Evolutionary conservation across 139 green algal species (phyloP).

Genomic region (Penium margaritaceum): DNA sequence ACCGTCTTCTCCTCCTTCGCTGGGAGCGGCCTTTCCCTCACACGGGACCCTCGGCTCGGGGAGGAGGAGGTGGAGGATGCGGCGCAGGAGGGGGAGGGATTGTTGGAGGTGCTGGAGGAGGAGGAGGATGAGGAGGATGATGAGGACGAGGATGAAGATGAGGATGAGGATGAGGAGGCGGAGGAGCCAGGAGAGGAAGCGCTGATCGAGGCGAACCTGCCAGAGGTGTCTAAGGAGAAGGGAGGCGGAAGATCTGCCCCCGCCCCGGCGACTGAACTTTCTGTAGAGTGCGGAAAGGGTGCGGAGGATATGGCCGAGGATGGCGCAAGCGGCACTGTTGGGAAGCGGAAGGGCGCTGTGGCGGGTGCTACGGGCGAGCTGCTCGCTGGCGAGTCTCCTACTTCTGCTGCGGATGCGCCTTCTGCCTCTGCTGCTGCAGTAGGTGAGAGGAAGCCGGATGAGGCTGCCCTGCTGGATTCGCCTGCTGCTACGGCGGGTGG

Average conservation of each 20-base stretch:
- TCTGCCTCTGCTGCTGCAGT: background rate
- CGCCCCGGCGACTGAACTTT: background rate
- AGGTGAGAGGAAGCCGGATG: background rate
- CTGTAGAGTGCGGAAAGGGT: background rate
- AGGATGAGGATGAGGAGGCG: background rate
- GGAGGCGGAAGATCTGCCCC: background rate
- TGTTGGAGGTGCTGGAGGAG: background rate
- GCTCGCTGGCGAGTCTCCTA: background rate
- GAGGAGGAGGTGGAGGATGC: constrained; percentile 2
- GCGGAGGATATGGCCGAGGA: background rate
- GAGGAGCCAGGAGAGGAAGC: background rate
- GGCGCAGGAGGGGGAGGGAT: background rate
- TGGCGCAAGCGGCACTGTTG: background rate
- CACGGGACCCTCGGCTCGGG: too few species aligned
- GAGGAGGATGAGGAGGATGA: background rate
- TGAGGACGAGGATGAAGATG: background rate
- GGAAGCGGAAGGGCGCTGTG: background rate
- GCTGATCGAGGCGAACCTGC: background rate
- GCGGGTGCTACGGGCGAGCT: background rate
- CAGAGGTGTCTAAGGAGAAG: background rate
- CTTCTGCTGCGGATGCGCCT: background rate
- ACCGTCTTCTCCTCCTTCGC: background rate
- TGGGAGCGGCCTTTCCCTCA: too few species aligned
- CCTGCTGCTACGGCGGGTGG: background rate
- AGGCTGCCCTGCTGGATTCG: background rate